A percentile compares a stretch with the other conserved stretches of the same genome.
These are phyloP conservation scores for Circinella minor DNA, from an alignment of 371 early-diverging fungal species.

Conservation along the genomic window DNA sequence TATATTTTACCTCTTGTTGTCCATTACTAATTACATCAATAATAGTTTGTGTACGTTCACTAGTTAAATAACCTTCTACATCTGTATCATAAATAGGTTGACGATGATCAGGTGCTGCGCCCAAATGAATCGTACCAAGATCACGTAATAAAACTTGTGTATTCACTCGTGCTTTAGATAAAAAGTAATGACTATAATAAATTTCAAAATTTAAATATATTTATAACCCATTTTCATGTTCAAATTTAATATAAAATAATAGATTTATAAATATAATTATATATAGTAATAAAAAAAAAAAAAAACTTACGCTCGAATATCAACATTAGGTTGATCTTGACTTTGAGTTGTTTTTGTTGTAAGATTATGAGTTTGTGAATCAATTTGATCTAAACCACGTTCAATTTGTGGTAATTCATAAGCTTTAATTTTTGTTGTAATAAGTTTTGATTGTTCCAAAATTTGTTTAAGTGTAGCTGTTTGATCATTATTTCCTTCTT, in stretches of 20 bases:
- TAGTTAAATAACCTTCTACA: conserved; percentile 39
- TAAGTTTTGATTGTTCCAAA: conserved; percentile 40
- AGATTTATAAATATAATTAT: too few relatives aligned
- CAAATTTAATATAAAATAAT: too few relatives aligned
- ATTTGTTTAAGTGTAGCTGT: conserved; percentile 39
- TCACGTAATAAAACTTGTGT: conserved; percentile 47
- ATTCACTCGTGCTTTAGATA: conserved; percentile 51
- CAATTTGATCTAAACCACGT: conserved; percentile 47
- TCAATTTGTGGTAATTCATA: conserved; percentile 43
- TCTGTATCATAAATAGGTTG: conserved; percentile 53
- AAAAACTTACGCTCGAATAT: conserved; percentile 42
- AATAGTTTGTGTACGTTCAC: conserved; percentile 32
- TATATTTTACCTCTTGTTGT: conserved; percentile 38
- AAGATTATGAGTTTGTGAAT: conserved; percentile 37
- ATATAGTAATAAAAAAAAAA: not conserved
- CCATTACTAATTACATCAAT: conserved; percentile 36
- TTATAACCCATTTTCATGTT: too few relatives aligned
- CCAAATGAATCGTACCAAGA: conserved; percentile 48
- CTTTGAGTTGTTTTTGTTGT: conserved; percentile 23
- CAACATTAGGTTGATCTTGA: conserved; percentile 22
- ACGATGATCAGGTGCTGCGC: conserved; percentile 36
- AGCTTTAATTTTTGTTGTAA: conserved; percentile 33
- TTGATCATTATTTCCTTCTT: not conserved
- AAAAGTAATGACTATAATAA: conserved; percentile 44
- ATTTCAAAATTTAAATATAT: not conserved